Conservation (phyloP, 371 early-diverging fungal species). For the Sporodiniella umbellata region DNA sequence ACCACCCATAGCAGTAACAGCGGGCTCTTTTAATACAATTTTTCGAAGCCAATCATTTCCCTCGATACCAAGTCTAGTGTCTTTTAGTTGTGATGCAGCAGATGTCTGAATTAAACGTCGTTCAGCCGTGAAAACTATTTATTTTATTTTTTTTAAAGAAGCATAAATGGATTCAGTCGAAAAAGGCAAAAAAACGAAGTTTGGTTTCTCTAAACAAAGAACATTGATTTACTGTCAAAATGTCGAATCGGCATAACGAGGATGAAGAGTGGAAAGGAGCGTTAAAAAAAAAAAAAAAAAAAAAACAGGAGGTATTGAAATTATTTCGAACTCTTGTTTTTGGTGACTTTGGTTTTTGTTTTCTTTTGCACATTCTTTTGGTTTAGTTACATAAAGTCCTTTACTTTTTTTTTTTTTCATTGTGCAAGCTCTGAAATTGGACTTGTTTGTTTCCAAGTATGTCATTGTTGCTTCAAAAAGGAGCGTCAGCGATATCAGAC, state of each 20-base stretch:
- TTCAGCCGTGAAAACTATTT: conserved; percentile 59
- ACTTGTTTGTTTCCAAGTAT: too few relatives aligned
- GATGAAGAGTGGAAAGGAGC: conserved; percentile 3
- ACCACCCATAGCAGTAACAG: conserved; percentile 74
- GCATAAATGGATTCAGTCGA: too few relatives aligned
- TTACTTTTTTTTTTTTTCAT: too few relatives aligned
- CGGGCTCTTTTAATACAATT: conserved; percentile 56
- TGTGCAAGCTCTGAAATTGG: too few relatives aligned
- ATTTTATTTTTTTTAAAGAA: too few relatives aligned
- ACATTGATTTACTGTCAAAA: conserved; percentile 50
- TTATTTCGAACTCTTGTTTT: too few relatives aligned
- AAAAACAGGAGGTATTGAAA: neutral
- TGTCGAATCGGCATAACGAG: conserved; percentile 55
- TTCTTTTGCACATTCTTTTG: too few relatives aligned
- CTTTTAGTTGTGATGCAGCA: conserved; percentile 59
- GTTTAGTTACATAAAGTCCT: too few relatives aligned
- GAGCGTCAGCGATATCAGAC: too few relatives aligned
- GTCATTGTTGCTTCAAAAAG: too few relatives aligned
- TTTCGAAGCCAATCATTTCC: conserved; percentile 76
- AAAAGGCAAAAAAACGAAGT: neutral
- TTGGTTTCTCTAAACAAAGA: neutral
- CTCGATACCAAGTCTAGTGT: conserved; percentile 73
- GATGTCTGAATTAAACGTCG: conserved; percentile 57
- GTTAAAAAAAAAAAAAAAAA: conserved; percentile 1
- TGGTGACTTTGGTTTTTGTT: too few relatives aligned